These are phyloP conservation scores for Candida pini DNA, from an alignment of 805 yeast genomes.

Conservation along the genomic window DNA sequence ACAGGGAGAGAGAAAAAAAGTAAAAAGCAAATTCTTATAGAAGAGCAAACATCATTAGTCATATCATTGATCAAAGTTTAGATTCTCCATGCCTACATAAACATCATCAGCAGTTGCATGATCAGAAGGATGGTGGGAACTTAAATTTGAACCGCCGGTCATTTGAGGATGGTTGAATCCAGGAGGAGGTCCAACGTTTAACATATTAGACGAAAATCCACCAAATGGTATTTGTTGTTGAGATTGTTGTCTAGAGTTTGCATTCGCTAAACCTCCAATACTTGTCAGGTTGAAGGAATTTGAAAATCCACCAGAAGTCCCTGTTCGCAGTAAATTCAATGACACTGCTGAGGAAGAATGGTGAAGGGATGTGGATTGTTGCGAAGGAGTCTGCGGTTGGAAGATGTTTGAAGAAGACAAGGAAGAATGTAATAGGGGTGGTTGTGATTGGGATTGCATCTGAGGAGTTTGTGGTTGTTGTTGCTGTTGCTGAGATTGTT, in stretches of 20 bases:
- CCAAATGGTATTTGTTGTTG: slow-evolving; percentile 11
- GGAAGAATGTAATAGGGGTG: slow-evolving; percentile 10
- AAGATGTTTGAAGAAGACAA: background rate
- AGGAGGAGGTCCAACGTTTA: slow-evolving; percentile 5
- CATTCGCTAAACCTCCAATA: slow-evolving; percentile 9
- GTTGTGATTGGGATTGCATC: slow-evolving; percentile 16
- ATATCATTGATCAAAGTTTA: slow-evolving; percentile 21
- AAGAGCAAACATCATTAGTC: background rate
- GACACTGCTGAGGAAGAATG: slow-evolving; percentile 29
- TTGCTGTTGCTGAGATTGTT: slow-evolving; percentile 4
- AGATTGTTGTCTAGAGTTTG: slow-evolving; percentile 12
- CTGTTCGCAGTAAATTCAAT: slow-evolving; percentile 22
- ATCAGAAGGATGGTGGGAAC: slow-evolving; percentile 7
- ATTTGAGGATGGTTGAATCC: slow-evolving; percentile 23
- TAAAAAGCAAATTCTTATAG: slow-evolving; percentile 1
- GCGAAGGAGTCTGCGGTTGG: slow-evolving; percentile 9
- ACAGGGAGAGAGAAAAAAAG: slow-evolving; percentile 1
- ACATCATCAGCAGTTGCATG: slow-evolving; percentile 22
- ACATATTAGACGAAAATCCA: slow-evolving; percentile 11
- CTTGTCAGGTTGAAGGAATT: no score
- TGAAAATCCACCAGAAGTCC: no score
- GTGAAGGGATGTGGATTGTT: slow-evolving; percentile 14
- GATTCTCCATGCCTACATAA: slow-evolving; percentile 24
- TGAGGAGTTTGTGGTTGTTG: slow-evolving; percentile 12
- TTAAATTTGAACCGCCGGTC: slow-evolving; percentile 23